Evolutionary conservation across 345 rosid genomes (phyloP).

Genomic region (Eucalyptus virginea): DNA sequence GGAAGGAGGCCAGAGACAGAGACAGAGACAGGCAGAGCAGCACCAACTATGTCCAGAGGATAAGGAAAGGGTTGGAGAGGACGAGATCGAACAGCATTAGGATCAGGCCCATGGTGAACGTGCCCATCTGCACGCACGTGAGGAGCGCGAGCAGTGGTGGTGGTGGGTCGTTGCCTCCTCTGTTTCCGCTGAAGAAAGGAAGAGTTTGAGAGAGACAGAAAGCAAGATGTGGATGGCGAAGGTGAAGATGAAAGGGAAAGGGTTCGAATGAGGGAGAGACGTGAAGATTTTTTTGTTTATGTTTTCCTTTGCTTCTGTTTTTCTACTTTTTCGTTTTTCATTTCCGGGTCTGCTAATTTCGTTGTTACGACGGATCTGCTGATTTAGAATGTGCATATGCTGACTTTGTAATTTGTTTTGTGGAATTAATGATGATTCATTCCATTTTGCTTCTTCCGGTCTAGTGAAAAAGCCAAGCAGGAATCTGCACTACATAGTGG

Average conservation of each 20-base stretch:
- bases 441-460: neutral
- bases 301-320: neutral
- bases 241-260: neutral
- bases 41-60: neutral
- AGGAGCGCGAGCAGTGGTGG: neutral
- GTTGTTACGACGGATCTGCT: neutral
- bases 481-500: neutral
- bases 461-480: neutral
- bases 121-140: neutral
- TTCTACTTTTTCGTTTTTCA: neutral
- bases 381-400: neutral
- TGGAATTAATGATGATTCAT: neutral
- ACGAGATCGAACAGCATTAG: constrained; percentile 3
- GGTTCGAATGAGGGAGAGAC: neutral
- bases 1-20: neutral
- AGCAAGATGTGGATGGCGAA: neutral
- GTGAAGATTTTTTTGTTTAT: neutral
- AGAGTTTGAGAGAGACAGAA: neutral
- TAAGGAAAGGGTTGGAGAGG: constrained; percentile 10
- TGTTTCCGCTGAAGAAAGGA: constrained; percentile 3
- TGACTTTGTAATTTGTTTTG: neutral
- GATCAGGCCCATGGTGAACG: constrained; percentile 5
- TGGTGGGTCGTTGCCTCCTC: neutral
- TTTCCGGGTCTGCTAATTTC: neutral
- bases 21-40: neutral